Evolutionary conservation across 352 stramenopile species (phyloP).

Genomic region (Thraustochytrium striatum): DNA sequence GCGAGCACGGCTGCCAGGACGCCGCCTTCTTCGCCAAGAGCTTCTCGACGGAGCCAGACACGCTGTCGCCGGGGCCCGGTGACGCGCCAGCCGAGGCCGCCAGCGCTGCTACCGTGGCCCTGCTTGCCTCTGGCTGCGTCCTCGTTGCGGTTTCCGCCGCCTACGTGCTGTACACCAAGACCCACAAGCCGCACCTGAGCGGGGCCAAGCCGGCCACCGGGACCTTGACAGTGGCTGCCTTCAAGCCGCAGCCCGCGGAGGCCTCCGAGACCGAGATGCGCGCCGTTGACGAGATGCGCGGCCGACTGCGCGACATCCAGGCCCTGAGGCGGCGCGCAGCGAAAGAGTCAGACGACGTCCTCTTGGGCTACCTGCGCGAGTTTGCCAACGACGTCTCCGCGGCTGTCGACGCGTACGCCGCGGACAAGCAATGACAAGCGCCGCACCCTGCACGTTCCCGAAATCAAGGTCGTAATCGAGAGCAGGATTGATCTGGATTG

Average conservation of each 20-base stretch:
- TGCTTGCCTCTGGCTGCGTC: not conserved
- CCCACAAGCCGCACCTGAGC: not conserved
- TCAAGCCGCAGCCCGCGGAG: not conserved
- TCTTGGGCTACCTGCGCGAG: not conserved
- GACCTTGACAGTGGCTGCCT: not conserved
- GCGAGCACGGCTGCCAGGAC: conserved; percentile 12
- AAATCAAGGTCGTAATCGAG: too few relatives aligned
- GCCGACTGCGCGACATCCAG: not conserved
- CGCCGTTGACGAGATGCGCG: not conserved
- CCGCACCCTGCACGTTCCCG: too few relatives aligned
- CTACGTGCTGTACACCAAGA: not conserved
- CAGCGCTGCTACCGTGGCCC: not conserved
- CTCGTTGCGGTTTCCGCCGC: not conserved
- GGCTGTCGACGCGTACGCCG: not conserved
- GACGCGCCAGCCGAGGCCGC: not conserved
- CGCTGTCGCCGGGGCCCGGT: not conserved
- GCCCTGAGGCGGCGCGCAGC: not conserved
- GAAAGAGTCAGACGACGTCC: not conserved
- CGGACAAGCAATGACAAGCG: not conserved
- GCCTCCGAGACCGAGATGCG: not conserved
- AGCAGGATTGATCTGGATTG: too few relatives aligned
- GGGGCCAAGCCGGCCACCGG: not conserved
- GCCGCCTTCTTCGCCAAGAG: not conserved
- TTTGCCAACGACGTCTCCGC: not conserved
- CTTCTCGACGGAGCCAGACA: not conserved